Percentiles rank a stretch among this genome's conserved stretches.
Evolutionary conservation across 768 basidiomycete species (phyloP).

Genomic region (Ephemerocybe angulata): DNA sequence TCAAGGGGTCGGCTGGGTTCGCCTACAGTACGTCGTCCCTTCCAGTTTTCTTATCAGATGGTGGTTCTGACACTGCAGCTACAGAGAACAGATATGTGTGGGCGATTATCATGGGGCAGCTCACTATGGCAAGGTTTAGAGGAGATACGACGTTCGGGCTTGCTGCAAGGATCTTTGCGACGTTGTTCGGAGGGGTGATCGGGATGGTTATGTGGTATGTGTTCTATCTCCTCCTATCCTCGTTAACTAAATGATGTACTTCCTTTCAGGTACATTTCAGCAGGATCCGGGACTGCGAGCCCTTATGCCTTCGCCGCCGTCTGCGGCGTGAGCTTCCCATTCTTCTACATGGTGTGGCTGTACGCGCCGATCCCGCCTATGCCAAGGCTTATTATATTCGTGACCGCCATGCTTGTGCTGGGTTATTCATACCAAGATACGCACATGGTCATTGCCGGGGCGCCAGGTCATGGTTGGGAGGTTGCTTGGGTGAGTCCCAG

Average conservation of each 20-base stretch:
- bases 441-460: constrained; percentile 43
- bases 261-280: constrained; percentile 60
- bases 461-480: constrained; percentile 54
- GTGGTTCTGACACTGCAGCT: constrained; percentile 6
- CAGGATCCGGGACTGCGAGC: constrained; percentile 56
- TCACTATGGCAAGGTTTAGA: constrained; percentile 66
- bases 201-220: constrained; percentile 67
- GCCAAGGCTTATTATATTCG: constrained; percentile 66
- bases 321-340: constrained; percentile 64
- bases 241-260: background rate
- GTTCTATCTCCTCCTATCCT: background rate
- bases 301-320: constrained; percentile 69
- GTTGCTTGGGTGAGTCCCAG: constrained; percentile 65
- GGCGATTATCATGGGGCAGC: constrained; percentile 75
- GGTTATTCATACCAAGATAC: constrained; percentile 73
- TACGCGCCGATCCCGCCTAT: constrained; percentile 74
- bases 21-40: constrained; percentile 48
- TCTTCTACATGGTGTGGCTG: constrained; percentile 66
- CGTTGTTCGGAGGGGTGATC: constrained; percentile 60
- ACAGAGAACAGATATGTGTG: constrained; percentile 64
- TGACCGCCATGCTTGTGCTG: constrained; percentile 60
- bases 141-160: constrained; percentile 74
- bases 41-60: background rate
- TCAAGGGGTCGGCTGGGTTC: constrained; percentile 50
- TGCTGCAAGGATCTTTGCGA: constrained; percentile 55